Evolutionary conservation across 768 basidiomycete genomes (phyloP).

Genomic region (Lactarius tabidus): DNA sequence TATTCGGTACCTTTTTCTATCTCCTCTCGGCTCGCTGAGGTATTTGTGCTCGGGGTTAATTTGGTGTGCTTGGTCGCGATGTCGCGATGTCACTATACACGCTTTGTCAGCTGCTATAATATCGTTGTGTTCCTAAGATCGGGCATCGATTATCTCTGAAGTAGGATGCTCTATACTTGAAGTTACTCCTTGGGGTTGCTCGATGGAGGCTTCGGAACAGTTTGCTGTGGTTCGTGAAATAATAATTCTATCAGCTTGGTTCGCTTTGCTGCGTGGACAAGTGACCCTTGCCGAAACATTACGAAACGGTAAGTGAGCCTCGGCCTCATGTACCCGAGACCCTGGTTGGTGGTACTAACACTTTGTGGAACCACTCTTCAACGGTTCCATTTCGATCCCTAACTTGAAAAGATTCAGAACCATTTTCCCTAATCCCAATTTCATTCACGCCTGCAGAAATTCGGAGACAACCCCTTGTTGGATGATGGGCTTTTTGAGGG

Average conservation of each 20-base stretch:
- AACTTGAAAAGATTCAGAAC: too few relatives aligned
- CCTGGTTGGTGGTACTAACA: too few relatives aligned
- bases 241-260: neutral
- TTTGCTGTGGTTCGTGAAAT: neutral
- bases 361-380: too few relatives aligned
- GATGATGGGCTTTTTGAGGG: too few relatives aligned
- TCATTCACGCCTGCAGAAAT: too few relatives aligned
- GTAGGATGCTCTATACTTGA: neutral
- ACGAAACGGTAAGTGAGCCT: too few relatives aligned
- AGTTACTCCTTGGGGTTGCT: neutral
- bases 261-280: too few relatives aligned
- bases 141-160: neutral
- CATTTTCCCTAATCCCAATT: too few relatives aligned
- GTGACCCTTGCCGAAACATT: too few relatives aligned
- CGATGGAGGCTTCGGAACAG: neutral
- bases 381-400: too few relatives aligned
- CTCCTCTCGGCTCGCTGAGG: neutral
- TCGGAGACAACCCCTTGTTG: too few relatives aligned
- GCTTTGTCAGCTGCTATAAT: neutral
- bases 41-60: neutral
- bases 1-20: neutral
- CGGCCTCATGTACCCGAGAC: too few relatives aligned
- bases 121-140: neutral
- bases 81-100: neutral
- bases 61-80: neutral